Evolutionary conservation across 305 asterid genomes (phyloP).

Genomic region (Euphrasia arctica): DNA sequence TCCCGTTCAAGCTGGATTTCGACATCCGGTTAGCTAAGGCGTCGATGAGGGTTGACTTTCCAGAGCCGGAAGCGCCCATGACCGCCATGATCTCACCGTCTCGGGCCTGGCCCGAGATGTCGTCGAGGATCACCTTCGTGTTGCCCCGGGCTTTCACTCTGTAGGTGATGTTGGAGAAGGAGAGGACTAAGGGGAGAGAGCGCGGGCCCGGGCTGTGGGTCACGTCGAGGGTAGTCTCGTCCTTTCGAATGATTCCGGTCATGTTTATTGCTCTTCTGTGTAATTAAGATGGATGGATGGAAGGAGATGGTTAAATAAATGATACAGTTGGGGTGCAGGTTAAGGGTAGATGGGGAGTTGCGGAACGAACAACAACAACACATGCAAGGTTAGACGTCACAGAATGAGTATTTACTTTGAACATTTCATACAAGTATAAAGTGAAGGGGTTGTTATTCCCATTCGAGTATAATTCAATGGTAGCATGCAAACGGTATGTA

Average conservation of each 20-base stretch:
- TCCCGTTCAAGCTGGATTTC: conserved; percentile 63
- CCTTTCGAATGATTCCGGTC: conserved; percentile 22
- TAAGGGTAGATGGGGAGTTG: no score
- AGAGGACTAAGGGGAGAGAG: conserved; percentile 44
- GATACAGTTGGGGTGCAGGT: no score
- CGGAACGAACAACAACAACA: no score
- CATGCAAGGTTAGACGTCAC: no score
- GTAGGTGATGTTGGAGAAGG: conserved; percentile 51
- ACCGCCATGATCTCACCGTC: conserved; percentile 85
- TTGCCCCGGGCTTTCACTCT: conserved; percentile 31
- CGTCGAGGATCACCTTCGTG: conserved; percentile 46
- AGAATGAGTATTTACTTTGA: no score
- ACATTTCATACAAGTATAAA: no score
- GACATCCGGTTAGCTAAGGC: conserved; percentile 74
- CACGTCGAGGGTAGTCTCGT: conserved; percentile 67
- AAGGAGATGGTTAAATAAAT: no score
- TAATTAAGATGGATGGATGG: no score
- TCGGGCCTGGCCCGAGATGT: conserved; percentile 70
- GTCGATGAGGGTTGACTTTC: conserved; percentile 68
- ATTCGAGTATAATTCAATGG: no score
- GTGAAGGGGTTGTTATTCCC: no score
- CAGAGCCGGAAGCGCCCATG: conserved; percentile 77
- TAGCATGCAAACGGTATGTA: no score
- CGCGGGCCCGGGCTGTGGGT: conserved; percentile 36
- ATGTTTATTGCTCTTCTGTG: no score